Evolutionary conservation across 1,284 basidiomycete genomes (phyloP).

Genomic region (Trichosporon asahii): DNA sequence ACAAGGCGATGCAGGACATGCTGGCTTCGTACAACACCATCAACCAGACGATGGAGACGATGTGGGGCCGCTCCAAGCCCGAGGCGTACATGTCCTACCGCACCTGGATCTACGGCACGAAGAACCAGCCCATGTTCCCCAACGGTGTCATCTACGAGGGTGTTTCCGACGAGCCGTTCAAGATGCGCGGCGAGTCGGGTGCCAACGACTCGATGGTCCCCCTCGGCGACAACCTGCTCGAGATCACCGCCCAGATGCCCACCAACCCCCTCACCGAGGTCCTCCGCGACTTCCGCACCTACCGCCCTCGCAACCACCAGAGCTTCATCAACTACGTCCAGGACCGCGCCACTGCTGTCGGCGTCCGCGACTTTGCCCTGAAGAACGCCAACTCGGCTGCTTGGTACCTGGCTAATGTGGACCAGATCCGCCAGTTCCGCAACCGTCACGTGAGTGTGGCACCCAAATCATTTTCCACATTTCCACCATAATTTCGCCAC

Average conservation of each 20-base stretch:
- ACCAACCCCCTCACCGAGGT: slow-evolving; percentile 26
- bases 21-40: slow-evolving; percentile 20
- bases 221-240: slow-evolving; percentile 28
- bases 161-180: slow-evolving; percentile 25
- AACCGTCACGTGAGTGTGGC: slow-evolving; percentile 25
- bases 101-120: slow-evolving; percentile 21
- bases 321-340: slow-evolving; percentile 25
- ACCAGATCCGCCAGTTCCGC: slow-evolving; percentile 28
- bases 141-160: slow-evolving; percentile 27
- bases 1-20: slow-evolving; percentile 20
- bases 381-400: slow-evolving; percentile 21
- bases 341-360: slow-evolving; percentile 21
- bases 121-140: slow-evolving; percentile 27
- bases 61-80: slow-evolving; percentile 28
- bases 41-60: slow-evolving; percentile 26
- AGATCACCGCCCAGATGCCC: slow-evolving; percentile 24
- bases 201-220: slow-evolving; percentile 30
- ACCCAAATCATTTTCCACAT: neutral
- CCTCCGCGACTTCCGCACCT: slow-evolving; percentile 26
- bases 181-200: slow-evolving; percentile 26
- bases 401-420: slow-evolving; percentile 23
- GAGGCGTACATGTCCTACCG: slow-evolving; percentile 24
- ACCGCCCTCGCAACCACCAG: slow-evolving; percentile 28
- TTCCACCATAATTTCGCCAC: neutral
- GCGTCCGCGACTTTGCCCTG: slow-evolving; percentile 22